phyloP scores from a whole-genome alignment of 2,329 filamentous ascomycete genomes.

The Talaromyces sp. region DNA sequence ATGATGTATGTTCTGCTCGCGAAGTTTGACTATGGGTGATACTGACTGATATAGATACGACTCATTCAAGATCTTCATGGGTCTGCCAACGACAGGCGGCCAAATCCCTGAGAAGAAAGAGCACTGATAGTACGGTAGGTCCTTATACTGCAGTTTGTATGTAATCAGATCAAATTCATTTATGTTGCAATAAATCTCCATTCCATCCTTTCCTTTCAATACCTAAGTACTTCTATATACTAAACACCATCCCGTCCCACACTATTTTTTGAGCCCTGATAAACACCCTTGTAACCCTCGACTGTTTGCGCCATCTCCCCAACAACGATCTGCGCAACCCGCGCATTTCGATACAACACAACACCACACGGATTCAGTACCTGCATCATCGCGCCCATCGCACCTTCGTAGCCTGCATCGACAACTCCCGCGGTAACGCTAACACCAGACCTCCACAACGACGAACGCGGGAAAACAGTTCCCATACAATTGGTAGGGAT shows the following conservation, averaged over 20 bases:
- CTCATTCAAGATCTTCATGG: slow-evolving; percentile 88
- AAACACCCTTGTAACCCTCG: slow-evolving; percentile 38
- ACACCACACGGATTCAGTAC: slow-evolving; percentile 39
- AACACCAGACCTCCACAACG: slow-evolving; percentile 44
- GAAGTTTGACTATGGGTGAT: neutral
- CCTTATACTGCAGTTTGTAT: neutral
- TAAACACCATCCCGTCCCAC: slow-evolving; percentile 22
- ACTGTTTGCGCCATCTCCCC: slow-evolving; percentile 38
- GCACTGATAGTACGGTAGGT: slow-evolving; percentile 34
- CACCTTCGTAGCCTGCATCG: slow-evolving; percentile 46
- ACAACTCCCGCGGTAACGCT: slow-evolving; percentile 41
- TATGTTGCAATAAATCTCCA: slow-evolving; percentile 1
- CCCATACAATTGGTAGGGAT: slow-evolving; percentile 44
- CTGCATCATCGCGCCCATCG: slow-evolving; percentile 41
- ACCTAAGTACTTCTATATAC: too few species aligned
- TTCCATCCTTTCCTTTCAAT: too few species aligned
- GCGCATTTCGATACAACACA: slow-evolving; percentile 35
- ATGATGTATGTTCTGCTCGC: slow-evolving; percentile 69
- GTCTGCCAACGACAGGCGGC: slow-evolving; percentile 74
- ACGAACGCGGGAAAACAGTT: slow-evolving; percentile 39
- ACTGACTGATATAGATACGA: slow-evolving; percentile 51
- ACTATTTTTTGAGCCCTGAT: slow-evolving; percentile 32
- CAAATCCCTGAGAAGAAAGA: slow-evolving; percentile 48
- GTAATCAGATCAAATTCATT: too few species aligned
- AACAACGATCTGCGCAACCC: slow-evolving; percentile 45